Evolutionary conservation across 208 protist species (phyloP).

Genomic region (Wallacemonas collosoma): DNA sequence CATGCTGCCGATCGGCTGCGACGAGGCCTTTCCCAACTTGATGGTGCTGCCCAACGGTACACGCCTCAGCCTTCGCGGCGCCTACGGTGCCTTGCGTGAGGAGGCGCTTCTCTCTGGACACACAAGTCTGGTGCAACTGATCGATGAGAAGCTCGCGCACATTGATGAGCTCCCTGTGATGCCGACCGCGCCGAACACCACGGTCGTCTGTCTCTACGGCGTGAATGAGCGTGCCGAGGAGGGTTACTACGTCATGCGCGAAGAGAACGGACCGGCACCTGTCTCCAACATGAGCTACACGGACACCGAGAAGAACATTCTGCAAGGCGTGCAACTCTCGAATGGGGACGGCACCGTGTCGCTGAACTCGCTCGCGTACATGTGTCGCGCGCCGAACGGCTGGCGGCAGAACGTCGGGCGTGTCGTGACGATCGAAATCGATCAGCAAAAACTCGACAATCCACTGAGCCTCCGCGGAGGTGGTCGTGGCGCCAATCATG

Average conservation of each 20-base stretch:
- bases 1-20: conserved; percentile 75
- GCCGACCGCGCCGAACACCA: conserved; percentile 79
- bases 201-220: conserved; percentile 91
- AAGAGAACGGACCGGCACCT: conserved; percentile 15
- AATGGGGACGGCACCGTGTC: conserved; percentile 93
- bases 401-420: conserved; percentile 79
- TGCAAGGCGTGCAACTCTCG: conserved; percentile 67
- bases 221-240: conserved; percentile 78
- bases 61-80: conserved; percentile 28
- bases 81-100: conserved; percentile 35
- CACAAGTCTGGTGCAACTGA: conserved; percentile 36
- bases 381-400: conserved; percentile 88
- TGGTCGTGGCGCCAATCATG: conserved; percentile 71
- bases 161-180: conserved; percentile 61
- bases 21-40: conserved; percentile 49
- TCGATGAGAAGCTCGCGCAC: conserved; percentile 30
- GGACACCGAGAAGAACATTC: conserved; percentile 1
- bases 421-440: conserved; percentile 85
- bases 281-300: conserved; percentile 41
- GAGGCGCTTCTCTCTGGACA: conserved; percentile 61
- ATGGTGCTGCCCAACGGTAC: conserved; percentile 63
- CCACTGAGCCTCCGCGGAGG: conserved; percentile 67
- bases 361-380: conserved; percentile 87
- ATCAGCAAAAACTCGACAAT: conserved; percentile 38
- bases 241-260: conserved; percentile 67